A percentile compares a stretch with the other conserved stretches of the same genome.
These are phyloP conservation scores for Plectranthus barbatus DNA, from an alignment of 257 asterid species.

Conservation along the genomic window DNA sequence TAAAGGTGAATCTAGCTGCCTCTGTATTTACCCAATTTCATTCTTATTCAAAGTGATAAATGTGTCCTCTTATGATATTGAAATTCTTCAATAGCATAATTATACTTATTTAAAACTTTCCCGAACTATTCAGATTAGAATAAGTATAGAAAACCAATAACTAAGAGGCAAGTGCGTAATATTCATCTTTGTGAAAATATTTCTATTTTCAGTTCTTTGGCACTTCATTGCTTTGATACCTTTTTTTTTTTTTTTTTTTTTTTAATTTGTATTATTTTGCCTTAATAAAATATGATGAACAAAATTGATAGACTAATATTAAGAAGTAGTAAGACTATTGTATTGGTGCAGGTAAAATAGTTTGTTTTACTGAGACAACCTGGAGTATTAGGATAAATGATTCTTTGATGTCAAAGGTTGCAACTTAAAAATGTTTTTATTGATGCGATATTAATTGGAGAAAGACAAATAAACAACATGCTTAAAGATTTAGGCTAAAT, in stretches of 20 bases:
- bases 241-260: neutral
- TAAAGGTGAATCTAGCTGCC: conserved; percentile 36
- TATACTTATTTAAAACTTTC: neutral
- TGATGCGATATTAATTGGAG: neutral
- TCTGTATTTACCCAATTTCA: neutral
- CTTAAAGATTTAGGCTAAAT: neutral
- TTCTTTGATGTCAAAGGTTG: too few relatives aligned
- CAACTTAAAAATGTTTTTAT: neutral
- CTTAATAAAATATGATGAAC: neutral
- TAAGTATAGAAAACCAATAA: neutral
- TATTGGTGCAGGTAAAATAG: too few relatives aligned
- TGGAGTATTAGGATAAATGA: neutral
- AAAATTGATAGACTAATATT: neutral
- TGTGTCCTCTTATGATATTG: neutral
- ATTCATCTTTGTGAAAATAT: neutral
- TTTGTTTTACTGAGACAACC: too few relatives aligned
- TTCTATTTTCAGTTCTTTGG: too few relatives aligned
- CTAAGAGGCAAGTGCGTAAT: neutral
- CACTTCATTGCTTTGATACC: too few relatives aligned
- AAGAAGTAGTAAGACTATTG: too few relatives aligned
- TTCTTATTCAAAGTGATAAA: too few relatives aligned
- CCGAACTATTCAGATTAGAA: conserved; percentile 2
- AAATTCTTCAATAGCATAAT: neutral
- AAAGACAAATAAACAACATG: neutral
- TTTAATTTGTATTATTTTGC: neutral